These are phyloP conservation scores for Schizophyllum amplum DNA, from an alignment of 1,284 basidiomycete genomes.

Conservation along the genomic window DNA sequence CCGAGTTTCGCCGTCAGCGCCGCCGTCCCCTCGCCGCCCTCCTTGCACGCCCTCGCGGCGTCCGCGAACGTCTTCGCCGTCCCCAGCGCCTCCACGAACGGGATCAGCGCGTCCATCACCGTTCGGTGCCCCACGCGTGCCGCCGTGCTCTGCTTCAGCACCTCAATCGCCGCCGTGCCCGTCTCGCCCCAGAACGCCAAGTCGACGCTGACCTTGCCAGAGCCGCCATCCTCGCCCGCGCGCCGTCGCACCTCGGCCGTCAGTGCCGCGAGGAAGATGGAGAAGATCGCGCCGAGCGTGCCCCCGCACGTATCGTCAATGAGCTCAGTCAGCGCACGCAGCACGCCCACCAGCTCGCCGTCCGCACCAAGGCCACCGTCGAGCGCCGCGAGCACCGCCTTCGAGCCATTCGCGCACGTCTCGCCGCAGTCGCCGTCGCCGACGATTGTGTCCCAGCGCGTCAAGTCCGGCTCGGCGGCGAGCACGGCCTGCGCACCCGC, in stretches of 20 bases:
- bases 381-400: conserved; percentile 16
- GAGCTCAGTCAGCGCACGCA: conserved; percentile 18
- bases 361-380: conserved; percentile 10
- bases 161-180: conserved; percentile 22
- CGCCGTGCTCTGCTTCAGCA: conserved; percentile 37
- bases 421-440: conserved; percentile 33
- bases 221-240: background rate
- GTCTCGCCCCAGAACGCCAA: conserved; percentile 18
- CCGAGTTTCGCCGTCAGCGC: conserved; percentile 40
- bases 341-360: conserved; percentile 11
- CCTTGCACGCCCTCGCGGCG: conserved; percentile 28
- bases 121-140: conserved; percentile 47
- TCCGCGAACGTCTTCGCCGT: conserved; percentile 20
- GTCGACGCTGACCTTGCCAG: background rate
- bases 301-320: conserved; percentile 30
- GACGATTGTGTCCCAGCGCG: conserved; percentile 25
- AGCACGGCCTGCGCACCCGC: conserved; percentile 23
- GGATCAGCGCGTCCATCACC: conserved; percentile 42
- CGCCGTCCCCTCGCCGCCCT: conserved; percentile 39
- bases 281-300: conserved; percentile 37
- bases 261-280: conserved; percentile 41
- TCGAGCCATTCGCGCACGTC: conserved; percentile 27
- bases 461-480: conserved; percentile 19
- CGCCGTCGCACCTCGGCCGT: conserved; percentile 13
- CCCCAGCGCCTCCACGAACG: conserved; percentile 33